Conservation (phyloP, 208 protist species). For the Leishmania turanica region DNA sequence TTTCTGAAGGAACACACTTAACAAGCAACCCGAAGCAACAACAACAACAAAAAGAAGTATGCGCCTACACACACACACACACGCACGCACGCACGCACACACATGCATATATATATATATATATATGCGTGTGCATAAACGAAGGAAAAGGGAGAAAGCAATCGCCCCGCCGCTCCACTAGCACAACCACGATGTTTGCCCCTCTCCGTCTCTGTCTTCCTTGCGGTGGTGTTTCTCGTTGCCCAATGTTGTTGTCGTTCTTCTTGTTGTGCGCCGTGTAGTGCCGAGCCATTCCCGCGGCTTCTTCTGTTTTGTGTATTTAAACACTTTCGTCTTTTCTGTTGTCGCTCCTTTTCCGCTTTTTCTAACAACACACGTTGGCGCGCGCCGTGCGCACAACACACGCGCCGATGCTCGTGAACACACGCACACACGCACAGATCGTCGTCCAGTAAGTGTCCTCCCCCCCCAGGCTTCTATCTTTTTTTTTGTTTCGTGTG, state of each 20-base stretch:
- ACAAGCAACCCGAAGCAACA: too few species aligned
- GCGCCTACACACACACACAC: background rate
- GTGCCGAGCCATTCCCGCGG: background rate
- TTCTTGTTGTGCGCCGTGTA: background rate
- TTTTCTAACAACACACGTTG: too few species aligned
- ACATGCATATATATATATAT: background rate
- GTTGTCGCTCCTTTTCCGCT: background rate
- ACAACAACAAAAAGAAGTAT: background rate
- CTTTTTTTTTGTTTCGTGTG: background rate
- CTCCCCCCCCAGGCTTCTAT: background rate
- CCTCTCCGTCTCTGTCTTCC: slow-evolving; percentile 14
- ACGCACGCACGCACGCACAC: background rate
- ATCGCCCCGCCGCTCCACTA: too few species aligned
- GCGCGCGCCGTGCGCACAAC: too few species aligned
- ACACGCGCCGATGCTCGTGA: background rate
- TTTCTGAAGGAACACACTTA: too few species aligned
- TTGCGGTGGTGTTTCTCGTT: background rate
- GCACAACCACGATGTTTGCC: slow-evolving; percentile 9
- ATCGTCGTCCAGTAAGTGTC: background rate
- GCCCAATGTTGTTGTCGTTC: background rate
- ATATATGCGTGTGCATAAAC: background rate
- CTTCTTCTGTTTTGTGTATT: background rate
- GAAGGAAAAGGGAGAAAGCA: too few species aligned
- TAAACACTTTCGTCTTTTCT: background rate
- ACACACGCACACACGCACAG: background rate